These are phyloP conservation scores for Gyrodon lividus DNA, from an alignment of 768 basidiomycete genomes.

Conservation along the genomic window DNA sequence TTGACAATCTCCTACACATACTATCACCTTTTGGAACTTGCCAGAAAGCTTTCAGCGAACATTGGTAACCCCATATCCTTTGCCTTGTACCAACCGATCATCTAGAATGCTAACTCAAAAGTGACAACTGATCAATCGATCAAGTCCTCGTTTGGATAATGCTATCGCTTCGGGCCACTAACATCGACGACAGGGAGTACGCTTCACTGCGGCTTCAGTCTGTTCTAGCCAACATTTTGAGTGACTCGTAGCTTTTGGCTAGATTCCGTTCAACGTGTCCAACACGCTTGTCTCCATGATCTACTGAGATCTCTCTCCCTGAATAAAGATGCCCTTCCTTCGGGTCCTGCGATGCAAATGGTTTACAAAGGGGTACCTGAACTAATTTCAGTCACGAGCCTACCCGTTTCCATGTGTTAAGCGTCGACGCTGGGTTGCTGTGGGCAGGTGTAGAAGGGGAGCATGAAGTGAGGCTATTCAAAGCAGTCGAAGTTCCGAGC, in stretches of 20 bases:
- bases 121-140: conserved; percentile 3
- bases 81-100: neutral
- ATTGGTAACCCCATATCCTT: neutral
- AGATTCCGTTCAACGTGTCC: neutral
- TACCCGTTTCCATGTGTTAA: neutral
- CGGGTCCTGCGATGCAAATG: neutral
- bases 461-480: neutral
- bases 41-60: no score
- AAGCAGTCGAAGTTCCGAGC: neutral
- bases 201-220: no score
- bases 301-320: neutral
- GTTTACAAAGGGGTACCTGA: neutral
- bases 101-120: neutral
- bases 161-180: neutral
- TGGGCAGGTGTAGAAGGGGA: neutral
- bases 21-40: no score
- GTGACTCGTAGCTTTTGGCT: neutral
- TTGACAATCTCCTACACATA: neutral
- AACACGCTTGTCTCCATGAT: neutral
- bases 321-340: neutral
- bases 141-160: neutral
- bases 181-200: neutral
- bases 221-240: neutral
- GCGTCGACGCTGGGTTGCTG: conserved; percentile 6
- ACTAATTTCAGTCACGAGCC: neutral